Evolutionary conservation across 768 basidiomycete species (phyloP), one percentile per base, ranked within the genome.

Genomic region (Gyrodon lividus): DNA sequence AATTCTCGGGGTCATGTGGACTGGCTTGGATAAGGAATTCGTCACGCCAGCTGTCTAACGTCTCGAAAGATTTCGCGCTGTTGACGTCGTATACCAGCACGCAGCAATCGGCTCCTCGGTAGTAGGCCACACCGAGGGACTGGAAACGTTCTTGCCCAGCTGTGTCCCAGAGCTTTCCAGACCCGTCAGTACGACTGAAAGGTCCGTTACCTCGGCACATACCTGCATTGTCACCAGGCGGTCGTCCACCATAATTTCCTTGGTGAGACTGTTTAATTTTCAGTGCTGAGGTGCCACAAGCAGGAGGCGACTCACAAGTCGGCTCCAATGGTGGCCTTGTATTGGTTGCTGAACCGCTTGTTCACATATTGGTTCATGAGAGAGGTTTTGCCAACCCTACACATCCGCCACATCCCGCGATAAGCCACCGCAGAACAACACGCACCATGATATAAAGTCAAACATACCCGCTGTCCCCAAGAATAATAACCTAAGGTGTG

Each of bases 361-460:
- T 98, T 98, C 59, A 99, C 97, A 77, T 97, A 98, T 75, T 99
- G 97, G 77, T 98, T 98, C 97, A 99, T 99, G 63, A 99, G 87
- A 24, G 96, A 98, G 37, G 97, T 98, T 87, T 98, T 98, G 38
- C 95, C 96, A 70, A 98, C 96, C 51, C 95, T 95, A 63, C 16
- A 47, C 28, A 34, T 45, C 51, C 53, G 23, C 28, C 50, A 34
- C 40, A 16, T 44, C 28, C 22, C 26, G 43, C 39, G 16, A 26
- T 56, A 51, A 55, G 56, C 38, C 48, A 50, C 38, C 34, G 60
- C 47, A 34, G 39, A 35, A 26, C 23, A 33, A 23, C 20, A 46
- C 26, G 31, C 44, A 26, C 47, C 22, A 14, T 13, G 42, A 41
- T 37, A 59, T 20, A 22, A 28, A 53, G 48, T 19, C 35, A 60